A percentile compares a stretch with the other conserved stretches of the same genome.
Evolutionary conservation across 129 eudicot genomes (phyloP).

Genomic region (Flaveria robusta): DNA sequence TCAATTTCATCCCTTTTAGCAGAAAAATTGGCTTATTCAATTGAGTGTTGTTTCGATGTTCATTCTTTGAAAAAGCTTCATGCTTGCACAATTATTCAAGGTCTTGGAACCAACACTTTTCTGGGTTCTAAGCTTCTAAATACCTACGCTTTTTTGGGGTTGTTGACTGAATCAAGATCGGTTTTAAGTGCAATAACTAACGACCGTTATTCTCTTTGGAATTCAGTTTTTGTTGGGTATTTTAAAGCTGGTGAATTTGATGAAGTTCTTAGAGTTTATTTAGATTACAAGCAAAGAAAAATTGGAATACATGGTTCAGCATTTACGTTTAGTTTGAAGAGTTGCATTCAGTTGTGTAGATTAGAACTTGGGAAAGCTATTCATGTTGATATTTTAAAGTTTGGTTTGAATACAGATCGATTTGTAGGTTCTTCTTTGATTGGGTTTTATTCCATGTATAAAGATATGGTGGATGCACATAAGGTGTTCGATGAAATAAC

Average conservation of each 20-base stretch:
- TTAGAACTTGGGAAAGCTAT: constrained; percentile 40
- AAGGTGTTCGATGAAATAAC: constrained; percentile 64
- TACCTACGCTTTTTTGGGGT: constrained; percentile 44
- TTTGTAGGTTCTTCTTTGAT: constrained; percentile 60
- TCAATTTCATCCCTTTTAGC: constrained; percentile 21
- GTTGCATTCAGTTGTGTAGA: constrained; percentile 44
- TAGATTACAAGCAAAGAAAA: constrained; percentile 33
- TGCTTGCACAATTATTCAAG: constrained; percentile 47
- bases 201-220: constrained; percentile 41
- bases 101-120: constrained; percentile 42
- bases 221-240: constrained; percentile 52
- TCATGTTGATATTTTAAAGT: constrained; percentile 56
- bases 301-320: constrained; percentile 53
- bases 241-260: constrained; percentile 45
- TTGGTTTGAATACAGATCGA: constrained; percentile 47
- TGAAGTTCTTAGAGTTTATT: constrained; percentile 53
- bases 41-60: constrained; percentile 42
- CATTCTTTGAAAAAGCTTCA: constrained; percentile 50
- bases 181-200: constrained; percentile 37
- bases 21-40: constrained; percentile 35
- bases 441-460: constrained; percentile 39
- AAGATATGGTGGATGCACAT: constrained; percentile 44
- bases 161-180: constrained; percentile 49
- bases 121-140: constrained; percentile 52
- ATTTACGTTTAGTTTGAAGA: constrained; percentile 47